These are phyloP conservation scores for Parathielavia appendiculata DNA, from an alignment of 495 filamentous ascomycete genomes.

Conservation along the genomic window DNA sequence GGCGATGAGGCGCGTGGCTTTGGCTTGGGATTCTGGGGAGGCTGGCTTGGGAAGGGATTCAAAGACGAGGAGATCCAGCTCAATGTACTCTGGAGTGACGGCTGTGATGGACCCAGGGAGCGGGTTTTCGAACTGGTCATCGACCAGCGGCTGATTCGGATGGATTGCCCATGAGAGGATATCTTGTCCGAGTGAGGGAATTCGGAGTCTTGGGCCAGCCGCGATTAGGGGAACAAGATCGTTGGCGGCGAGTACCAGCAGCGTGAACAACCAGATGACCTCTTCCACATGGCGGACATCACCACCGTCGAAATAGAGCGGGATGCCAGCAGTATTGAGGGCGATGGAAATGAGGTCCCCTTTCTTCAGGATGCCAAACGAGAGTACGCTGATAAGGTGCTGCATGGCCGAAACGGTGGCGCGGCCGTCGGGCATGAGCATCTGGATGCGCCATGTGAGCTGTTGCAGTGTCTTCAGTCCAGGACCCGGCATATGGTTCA, in stretches of 20 bases:
- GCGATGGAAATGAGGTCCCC: conserved; percentile 26
- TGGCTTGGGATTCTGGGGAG: not conserved
- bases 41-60: not conserved
- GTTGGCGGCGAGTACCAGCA: conserved; percentile 19
- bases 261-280: conserved; percentile 19
- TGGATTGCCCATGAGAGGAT: conserved; percentile 19
- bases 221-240: conserved; percentile 19
- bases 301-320: conserved; percentile 18
- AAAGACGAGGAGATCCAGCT: conserved; percentile 23
- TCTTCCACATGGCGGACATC: conserved; percentile 15
- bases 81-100: conserved; percentile 19
- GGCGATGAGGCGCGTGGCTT: conserved; percentile 4
- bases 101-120: conserved; percentile 10
- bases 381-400: conserved; percentile 20
- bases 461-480: conserved; percentile 15
- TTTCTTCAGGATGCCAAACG: conserved; percentile 20
- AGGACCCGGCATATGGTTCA: not conserved
- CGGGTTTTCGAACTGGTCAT: not conserved
- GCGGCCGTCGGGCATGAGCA: conserved; percentile 7
- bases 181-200: not conserved
- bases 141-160: conserved; percentile 1
- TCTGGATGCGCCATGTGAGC: conserved; percentile 14
- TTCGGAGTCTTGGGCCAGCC: conserved; percentile 4
- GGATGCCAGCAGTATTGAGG: conserved; percentile 24
- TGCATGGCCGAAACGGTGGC: conserved; percentile 15